These are phyloP conservation scores for Trypanosomatidae sp. DNA, from an alignment of 208 protist genomes.

Conservation along the genomic window DNA sequence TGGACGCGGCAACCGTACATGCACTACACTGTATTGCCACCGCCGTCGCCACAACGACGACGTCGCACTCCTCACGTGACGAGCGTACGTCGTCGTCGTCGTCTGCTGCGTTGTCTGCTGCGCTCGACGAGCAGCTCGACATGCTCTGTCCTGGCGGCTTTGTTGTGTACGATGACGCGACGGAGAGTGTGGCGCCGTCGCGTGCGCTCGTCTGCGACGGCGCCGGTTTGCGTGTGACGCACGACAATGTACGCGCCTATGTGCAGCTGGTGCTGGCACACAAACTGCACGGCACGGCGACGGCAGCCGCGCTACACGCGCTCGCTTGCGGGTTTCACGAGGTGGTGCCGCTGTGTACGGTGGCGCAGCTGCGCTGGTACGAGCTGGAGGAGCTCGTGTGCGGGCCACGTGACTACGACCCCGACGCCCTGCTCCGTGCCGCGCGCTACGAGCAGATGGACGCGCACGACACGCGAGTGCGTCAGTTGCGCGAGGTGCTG, in stretches of 20 bases:
- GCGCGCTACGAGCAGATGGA: constrained; percentile 69
- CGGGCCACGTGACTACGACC: constrained; percentile 82
- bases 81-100: too few relatives aligned
- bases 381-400: constrained; percentile 88
- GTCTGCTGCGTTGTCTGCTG: too few relatives aligned
- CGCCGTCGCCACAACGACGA: too few relatives aligned
- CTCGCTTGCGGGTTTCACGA: constrained; percentile 76
- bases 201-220: constrained; percentile 54
- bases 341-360: constrained; percentile 56
- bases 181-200: constrained; percentile 19
- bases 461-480: constrained; percentile 34
- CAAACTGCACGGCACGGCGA: constrained; percentile 30
- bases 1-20: constrained; percentile 34
- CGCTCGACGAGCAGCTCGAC: constrained; percentile 27
- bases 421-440: constrained; percentile 65
- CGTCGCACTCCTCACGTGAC: too few relatives aligned
- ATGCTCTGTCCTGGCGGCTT: constrained; percentile 57
- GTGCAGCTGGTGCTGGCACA: constrained; percentile 27
- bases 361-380: constrained; percentile 76
- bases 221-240: constrained; percentile 24
- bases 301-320: constrained; percentile 37
- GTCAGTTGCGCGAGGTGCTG: constrained; percentile 71
- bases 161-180: constrained; percentile 36
- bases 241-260: constrained; percentile 49
- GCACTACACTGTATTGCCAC: too few relatives aligned